Percentiles rank a stretch among this genome's conserved stretches.
Conservation (phyloP, 208 protist genomes). For the Plasmodiophora brassicae region DNA sequence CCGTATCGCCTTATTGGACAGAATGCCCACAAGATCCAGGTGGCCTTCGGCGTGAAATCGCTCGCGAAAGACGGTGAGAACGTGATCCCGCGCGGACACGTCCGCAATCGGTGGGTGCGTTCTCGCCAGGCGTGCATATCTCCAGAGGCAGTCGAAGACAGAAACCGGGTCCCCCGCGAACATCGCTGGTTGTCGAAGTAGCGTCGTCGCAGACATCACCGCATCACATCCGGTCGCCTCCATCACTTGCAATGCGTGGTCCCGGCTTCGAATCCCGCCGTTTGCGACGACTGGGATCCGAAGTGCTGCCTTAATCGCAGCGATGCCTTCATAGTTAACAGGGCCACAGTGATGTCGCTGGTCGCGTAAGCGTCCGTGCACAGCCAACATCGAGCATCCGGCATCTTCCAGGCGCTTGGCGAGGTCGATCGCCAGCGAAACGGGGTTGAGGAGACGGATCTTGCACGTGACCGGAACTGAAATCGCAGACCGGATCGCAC, state of each 20-base stretch:
- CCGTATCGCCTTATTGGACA: no score
- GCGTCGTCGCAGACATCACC: conserved; percentile 7
- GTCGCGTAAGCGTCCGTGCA: conserved; percentile 25
- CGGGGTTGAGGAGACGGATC: conserved; percentile 41
- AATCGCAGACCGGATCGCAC: neutral
- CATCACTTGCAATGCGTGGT: neutral
- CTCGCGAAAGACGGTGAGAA: no score
- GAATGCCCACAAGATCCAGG: no score
- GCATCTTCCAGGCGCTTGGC: neutral
- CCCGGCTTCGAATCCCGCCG: neutral
- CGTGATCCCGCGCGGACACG: no score
- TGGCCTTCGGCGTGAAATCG: no score
- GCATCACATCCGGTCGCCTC: neutral
- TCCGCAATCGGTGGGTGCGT: no score
- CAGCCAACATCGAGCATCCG: conserved; percentile 21
- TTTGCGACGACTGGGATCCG: conserved; percentile 35
- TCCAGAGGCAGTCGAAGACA: no score
- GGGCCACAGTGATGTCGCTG: conserved; percentile 2
- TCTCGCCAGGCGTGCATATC: no score
- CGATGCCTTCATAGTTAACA: conserved; percentile 22
- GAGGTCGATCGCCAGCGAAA: neutral
- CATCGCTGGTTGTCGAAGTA: neutral
- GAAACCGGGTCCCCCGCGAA: no score
- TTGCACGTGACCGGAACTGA: conserved; percentile 50
- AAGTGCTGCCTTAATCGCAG: neutral